Percentiles rank a stretch among this genome's conserved stretches.
These are phyloP conservation scores for Paramyrothecium sp. DNA, from an alignment of 2,329 filamentous ascomycete genomes.

Conservation along the genomic window DNA sequence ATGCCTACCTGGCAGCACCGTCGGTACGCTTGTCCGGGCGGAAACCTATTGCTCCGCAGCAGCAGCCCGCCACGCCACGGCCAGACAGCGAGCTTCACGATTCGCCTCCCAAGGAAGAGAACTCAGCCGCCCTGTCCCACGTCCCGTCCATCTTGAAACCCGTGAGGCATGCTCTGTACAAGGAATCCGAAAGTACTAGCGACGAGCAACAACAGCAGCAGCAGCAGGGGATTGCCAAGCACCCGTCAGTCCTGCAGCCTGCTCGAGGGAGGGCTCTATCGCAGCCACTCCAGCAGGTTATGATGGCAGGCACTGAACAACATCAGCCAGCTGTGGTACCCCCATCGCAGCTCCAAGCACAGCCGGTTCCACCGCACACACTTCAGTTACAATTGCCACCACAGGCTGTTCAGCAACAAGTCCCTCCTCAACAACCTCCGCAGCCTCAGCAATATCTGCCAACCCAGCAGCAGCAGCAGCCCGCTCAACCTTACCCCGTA, in stretches of 20 bases:
- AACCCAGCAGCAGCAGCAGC: too few species aligned
- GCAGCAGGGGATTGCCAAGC: constrained; percentile 6
- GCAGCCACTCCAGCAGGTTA: neutral
- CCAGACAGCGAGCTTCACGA: neutral
- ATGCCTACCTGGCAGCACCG: too few species aligned
- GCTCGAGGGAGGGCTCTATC: constrained; percentile 10
- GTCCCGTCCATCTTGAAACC: constrained; percentile 9
- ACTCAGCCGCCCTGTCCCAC: neutral
- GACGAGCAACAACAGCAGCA: neutral
- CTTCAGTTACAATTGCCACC: too few species aligned
- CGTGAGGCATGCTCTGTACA: neutral
- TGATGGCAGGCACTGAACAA: too few species aligned
- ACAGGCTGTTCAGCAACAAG: too few species aligned
- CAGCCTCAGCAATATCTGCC: too few species aligned
- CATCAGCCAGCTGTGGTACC: too few species aligned
- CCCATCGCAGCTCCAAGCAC: too few species aligned
- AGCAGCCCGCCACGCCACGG: neutral
- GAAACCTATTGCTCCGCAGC: neutral
- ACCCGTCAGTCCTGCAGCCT: constrained; percentile 11
- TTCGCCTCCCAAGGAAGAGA: neutral
- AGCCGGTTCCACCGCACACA: too few species aligned
- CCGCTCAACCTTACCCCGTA: too few species aligned
- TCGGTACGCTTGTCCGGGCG: too few species aligned
- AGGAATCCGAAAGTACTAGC: neutral
- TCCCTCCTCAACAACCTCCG: too few species aligned